A percentile compares a stretch with the other conserved stretches of the same genome.
phyloP scores from a whole-genome alignment of 805 yeast species.

The Candida piceae region DNA sequence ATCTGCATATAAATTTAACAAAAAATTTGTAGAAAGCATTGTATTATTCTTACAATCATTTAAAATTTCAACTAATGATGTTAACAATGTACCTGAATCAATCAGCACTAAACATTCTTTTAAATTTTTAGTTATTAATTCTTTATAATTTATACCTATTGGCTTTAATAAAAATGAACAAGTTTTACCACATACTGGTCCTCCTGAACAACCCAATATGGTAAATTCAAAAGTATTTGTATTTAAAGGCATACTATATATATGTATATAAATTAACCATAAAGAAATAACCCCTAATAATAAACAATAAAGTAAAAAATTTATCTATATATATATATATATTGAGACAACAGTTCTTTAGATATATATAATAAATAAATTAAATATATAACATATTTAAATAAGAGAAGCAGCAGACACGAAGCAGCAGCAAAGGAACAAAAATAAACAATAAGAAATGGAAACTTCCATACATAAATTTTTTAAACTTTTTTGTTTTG shows the following conservation, averaged over 20 bases:
- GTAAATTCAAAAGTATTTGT: slow-evolving; percentile 47
- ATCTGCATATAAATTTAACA: slow-evolving; percentile 15
- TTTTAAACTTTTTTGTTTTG: too few species aligned
- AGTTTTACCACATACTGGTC: slow-evolving; percentile 69
- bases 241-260: slow-evolving; percentile 18
- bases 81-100: slow-evolving; percentile 78
- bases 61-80: slow-evolving; percentile 42
- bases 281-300: too few species aligned
- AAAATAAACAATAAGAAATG: too few species aligned
- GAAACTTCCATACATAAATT: too few species aligned
- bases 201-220: slow-evolving; percentile 78
- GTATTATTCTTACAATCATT: slow-evolving; percentile 5
- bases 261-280: too few species aligned
- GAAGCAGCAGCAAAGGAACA: too few species aligned
- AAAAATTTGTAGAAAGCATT: slow-evolving; percentile 4
- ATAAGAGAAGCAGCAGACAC: too few species aligned
- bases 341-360: too few species aligned
- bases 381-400: too few species aligned
- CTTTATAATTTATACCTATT: slow-evolving; percentile 34
- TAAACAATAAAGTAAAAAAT: too few species aligned
- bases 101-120: slow-evolving; percentile 45
- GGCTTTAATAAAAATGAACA: slow-evolving; percentile 69
- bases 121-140: slow-evolving; percentile 24
- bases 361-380: too few species aligned
- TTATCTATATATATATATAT: too few species aligned